Percentiles rank a stretch among this genome's conserved stretches.
Evolutionary conservation across 345 rosid species (phyloP).

Genomic region (Boechera stricta): DNA sequence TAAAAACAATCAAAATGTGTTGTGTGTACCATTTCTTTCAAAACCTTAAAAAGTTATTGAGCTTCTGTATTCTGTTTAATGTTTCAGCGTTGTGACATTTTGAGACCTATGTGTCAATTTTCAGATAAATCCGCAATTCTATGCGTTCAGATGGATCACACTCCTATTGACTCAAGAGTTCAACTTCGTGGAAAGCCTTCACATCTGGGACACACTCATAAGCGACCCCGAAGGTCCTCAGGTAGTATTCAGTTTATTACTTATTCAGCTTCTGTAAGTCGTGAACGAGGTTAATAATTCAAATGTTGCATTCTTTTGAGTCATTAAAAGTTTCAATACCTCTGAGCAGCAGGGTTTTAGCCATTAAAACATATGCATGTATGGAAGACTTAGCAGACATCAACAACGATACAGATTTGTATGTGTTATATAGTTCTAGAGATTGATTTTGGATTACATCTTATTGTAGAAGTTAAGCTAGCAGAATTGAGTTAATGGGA

Average conservation of each 20-base stretch:
- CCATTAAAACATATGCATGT: constrained; percentile 15
- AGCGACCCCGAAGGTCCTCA: constrained; percentile 96
- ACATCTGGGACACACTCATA: constrained; percentile 92
- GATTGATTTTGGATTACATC: constrained; percentile 1
- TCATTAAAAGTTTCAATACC: neutral
- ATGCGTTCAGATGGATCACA: constrained; percentile 99
- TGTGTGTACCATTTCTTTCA: neutral
- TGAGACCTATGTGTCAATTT: constrained; percentile 30
- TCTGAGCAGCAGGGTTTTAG: neutral
- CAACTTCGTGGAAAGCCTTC: constrained; percentile 88
- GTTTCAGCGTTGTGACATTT: constrained; percentile 6
- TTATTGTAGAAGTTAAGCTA: neutral
- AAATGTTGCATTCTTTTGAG: constrained; percentile 5
- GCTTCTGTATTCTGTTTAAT: neutral
- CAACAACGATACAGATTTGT: neutral
- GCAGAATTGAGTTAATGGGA: neutral
- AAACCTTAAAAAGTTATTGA: neutral
- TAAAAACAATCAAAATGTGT: neutral
- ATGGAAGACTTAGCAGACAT: neutral
- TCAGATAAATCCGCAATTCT: constrained; percentile 97
- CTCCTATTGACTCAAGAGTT: constrained; percentile 96
- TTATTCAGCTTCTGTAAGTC: neutral
- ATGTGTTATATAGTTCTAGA: constrained; percentile 4
- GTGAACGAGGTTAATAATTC: neutral
- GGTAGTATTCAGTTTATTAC: constrained; percentile 51